These are phyloP conservation scores for Fusarium sambucinum DNA, from an alignment of 2,329 filamentous ascomycete species.

Conservation along the genomic window DNA sequence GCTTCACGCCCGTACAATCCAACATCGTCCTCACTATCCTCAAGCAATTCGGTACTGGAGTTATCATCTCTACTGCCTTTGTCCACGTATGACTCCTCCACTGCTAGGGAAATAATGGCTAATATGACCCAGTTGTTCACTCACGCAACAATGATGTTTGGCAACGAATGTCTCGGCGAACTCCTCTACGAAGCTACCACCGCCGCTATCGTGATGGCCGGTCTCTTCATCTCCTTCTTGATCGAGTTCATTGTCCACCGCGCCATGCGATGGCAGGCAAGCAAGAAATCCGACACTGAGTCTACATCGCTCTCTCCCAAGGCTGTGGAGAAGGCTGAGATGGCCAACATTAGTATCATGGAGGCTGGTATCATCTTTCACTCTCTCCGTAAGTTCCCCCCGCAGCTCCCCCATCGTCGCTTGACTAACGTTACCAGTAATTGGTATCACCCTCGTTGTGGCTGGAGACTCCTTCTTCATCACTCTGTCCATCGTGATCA, in stretches of 20 bases:
- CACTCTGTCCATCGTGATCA: slow-evolving; percentile 72
- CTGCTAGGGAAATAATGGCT: not conserved
- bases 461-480: slow-evolving; percentile 67
- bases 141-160: slow-evolving; percentile 78
- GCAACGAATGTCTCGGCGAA: slow-evolving; percentile 73
- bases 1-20: slow-evolving; percentile 64
- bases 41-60: slow-evolving; percentile 80
- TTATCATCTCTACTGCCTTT: slow-evolving; percentile 78
- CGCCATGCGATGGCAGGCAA: slow-evolving; percentile 57
- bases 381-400: slow-evolving; percentile 67
- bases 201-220: slow-evolving; percentile 78
- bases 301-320: slow-evolving; percentile 35
- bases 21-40: slow-evolving; percentile 69
- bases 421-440: slow-evolving; percentile 57
- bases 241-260: slow-evolving; percentile 75
- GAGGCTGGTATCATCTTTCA: slow-evolving; percentile 82
- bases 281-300: slow-evolving; percentile 45
- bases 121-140: slow-evolving; percentile 69
- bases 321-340: slow-evolving; percentile 45
- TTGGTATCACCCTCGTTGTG: slow-evolving; percentile 72
- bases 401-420: accelerated
- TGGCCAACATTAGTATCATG: slow-evolving; percentile 66
- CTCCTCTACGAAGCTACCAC: slow-evolving; percentile 76
- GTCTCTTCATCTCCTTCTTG: slow-evolving; percentile 77
- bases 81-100: slow-evolving; percentile 65